These are phyloP conservation scores for Sphaerostilbella broomeana DNA, from an alignment of 2,329 filamentous ascomycete species.

Conservation along the genomic window DNA sequence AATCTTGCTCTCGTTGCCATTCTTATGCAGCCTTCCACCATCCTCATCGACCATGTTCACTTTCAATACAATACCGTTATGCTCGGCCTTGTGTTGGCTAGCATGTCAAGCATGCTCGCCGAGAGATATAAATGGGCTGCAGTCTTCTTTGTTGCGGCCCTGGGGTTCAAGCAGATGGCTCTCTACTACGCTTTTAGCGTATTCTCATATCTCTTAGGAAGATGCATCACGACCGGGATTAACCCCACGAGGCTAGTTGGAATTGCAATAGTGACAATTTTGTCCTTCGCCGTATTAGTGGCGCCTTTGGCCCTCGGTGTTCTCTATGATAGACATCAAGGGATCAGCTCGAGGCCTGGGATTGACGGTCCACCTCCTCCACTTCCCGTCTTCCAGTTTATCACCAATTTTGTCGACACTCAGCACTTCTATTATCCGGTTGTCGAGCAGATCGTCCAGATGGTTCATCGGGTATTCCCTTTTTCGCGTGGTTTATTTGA, in stretches of 20 bases:
- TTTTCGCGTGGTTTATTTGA: conserved; percentile 95
- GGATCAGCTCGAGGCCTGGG: conserved; percentile 51
- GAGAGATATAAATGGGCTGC: conserved; percentile 82
- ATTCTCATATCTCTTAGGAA: conserved; percentile 84
- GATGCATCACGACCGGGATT: conserved; percentile 70
- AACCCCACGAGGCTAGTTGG: conserved; percentile 62
- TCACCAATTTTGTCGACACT: conserved; percentile 54
- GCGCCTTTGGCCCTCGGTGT: conserved; percentile 69
- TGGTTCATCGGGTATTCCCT: conserved; percentile 88
- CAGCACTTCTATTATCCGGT: conserved; percentile 67
- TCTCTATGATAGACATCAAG: conserved; percentile 59
- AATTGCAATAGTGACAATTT: conserved; percentile 66
- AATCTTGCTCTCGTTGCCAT: conserved; percentile 83
- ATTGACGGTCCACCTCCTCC: conserved; percentile 53
- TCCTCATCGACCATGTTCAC: conserved; percentile 89
- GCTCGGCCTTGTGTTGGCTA: conserved; percentile 83
- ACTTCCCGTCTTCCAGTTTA: conserved; percentile 53
- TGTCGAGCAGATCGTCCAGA: conserved; percentile 72
- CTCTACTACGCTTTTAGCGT: conserved; percentile 92
- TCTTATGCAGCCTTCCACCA: conserved; percentile 82
- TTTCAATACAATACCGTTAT: conserved; percentile 99
- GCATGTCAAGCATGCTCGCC: conserved; percentile 81
- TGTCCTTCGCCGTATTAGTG: conserved; percentile 68
- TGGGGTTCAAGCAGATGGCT: conserved; percentile 99
- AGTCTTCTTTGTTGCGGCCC: conserved; percentile 83